These are phyloP conservation scores for Nepenthes alata DNA, from an alignment of 179 eudicot genomes.

Conservation along the genomic window DNA sequence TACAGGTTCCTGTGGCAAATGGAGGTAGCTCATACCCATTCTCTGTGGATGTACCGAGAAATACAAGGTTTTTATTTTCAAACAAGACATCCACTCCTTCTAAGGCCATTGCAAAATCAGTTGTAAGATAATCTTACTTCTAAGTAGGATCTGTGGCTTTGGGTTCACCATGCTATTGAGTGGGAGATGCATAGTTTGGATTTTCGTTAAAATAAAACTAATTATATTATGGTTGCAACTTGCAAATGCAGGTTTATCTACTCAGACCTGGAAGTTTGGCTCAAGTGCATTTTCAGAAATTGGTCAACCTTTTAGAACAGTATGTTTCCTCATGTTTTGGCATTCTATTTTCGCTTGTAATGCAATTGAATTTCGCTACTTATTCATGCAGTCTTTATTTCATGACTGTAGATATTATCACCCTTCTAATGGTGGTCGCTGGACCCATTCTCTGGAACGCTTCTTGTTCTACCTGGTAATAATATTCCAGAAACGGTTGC, in stretches of 20 bases:
- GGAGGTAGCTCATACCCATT: conserved; percentile 82
- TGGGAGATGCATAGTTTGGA: no score
- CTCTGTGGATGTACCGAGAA: conserved; percentile 80
- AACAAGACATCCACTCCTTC: conserved; percentile 67
- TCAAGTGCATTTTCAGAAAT: conserved; percentile 56
- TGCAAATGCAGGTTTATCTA: conserved; percentile 57
- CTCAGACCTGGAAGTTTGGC: conserved; percentile 70
- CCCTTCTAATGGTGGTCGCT: conserved; percentile 98
- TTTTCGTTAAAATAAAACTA: neutral
- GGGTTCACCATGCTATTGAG: neutral
- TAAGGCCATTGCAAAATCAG: conserved; percentile 90
- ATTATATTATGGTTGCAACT: conserved; percentile 6
- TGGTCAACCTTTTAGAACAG: conserved; percentile 95
- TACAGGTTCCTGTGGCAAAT: conserved; percentile 95
- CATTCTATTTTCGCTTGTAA: conserved; percentile 5
- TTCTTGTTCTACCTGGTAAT: conserved; percentile 69
- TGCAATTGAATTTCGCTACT: conserved; percentile 7
- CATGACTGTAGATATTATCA: conserved; percentile 65
- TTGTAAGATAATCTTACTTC: conserved; percentile 41
- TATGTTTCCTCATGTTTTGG: conserved; percentile 35
- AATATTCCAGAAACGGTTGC: conserved; percentile 72
- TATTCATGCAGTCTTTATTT: conserved; percentile 7
- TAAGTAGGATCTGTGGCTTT: neutral
- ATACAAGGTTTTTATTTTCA: conserved; percentile 85
- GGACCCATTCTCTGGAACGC: conserved; percentile 85